phyloP scores from a whole-genome alignment of 768 basidiomycete species.

The Podaxis sp. region DNA sequence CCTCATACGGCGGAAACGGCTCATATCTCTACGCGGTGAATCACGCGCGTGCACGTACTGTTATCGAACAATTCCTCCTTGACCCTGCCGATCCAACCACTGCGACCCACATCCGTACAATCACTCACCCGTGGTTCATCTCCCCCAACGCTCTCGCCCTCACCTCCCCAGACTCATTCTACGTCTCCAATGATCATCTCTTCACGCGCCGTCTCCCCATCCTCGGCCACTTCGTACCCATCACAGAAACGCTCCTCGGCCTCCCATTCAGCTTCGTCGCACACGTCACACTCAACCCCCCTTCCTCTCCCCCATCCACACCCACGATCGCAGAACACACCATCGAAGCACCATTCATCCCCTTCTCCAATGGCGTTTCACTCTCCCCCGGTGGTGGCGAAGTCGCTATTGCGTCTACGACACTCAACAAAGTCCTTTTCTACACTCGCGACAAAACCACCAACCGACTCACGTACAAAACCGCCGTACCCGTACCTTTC shows the following conservation, averaged over 20 bases:
- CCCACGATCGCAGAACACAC: slow-evolving; percentile 32
- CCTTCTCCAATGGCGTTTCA: slow-evolving; percentile 72
- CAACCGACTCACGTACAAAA: slow-evolving; percentile 37
- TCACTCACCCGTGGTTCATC: slow-evolving; percentile 55
- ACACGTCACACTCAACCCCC: slow-evolving; percentile 45
- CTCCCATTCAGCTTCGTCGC: slow-evolving; percentile 61
- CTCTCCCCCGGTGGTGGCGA: slow-evolving; percentile 47
- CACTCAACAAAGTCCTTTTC: slow-evolving; percentile 43
- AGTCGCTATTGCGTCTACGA: slow-evolving; percentile 58
- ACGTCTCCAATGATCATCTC: slow-evolving; percentile 71
- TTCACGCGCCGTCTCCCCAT: slow-evolving; percentile 59
- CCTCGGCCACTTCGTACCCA: slow-evolving; percentile 48
- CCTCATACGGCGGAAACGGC: slow-evolving; percentile 42
- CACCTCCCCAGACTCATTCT: slow-evolving; percentile 66
- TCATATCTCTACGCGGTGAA: slow-evolving; percentile 68
- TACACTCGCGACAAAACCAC: slow-evolving; percentile 48
- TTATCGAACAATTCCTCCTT: slow-evolving; percentile 67
- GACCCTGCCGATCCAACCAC: slow-evolving; percentile 38
- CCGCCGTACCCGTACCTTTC: slow-evolving; percentile 52
- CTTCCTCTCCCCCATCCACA: slow-evolving; percentile 17
- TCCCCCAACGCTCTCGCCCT: slow-evolving; percentile 68
- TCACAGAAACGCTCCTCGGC: slow-evolving; percentile 52
- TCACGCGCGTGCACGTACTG: slow-evolving; percentile 58
- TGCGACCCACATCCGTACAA: slow-evolving; percentile 58
- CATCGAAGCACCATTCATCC: slow-evolving; percentile 44